A percentile compares a stretch with the other conserved stretches of the same genome.
These are phyloP conservation scores for Flaveria brownii DNA, from an alignment of 129 eudicot genomes.

Conservation along the genomic window DNA sequence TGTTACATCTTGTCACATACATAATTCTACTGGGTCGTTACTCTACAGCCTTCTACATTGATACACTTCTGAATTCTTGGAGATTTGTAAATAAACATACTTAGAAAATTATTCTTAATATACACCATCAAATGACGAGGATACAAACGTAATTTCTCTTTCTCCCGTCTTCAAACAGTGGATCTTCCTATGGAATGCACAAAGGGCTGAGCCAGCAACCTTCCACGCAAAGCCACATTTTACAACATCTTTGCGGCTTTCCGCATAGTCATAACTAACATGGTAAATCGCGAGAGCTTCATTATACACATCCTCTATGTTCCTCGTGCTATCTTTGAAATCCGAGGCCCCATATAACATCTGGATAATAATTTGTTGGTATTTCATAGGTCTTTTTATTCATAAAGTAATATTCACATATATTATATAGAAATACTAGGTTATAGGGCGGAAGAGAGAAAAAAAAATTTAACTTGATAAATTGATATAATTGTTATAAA, in stretches of 20 bases:
- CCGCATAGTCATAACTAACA: conserved; percentile 54
- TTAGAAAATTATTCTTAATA: neutral
- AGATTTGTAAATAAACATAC: neutral
- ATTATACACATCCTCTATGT: conserved; percentile 28
- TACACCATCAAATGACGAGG: conserved; percentile 26
- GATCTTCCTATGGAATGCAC: conserved; percentile 34
- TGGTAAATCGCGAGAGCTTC: conserved; percentile 41
- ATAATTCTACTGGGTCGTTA: neutral
- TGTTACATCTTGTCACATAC: conserved; percentile 12
- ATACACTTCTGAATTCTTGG: neutral
- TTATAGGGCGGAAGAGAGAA: too few relatives aligned
- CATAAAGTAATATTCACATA: neutral
- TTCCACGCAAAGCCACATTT: conserved; percentile 80
- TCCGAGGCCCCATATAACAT: conserved; percentile 55
- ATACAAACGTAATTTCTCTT: conserved; percentile 28
- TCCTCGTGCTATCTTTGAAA: conserved; percentile 35
- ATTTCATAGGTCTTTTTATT: neutral
- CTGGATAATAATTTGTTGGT: conserved; percentile 35
- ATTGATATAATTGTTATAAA: too few relatives aligned
- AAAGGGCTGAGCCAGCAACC: conserved; percentile 81
- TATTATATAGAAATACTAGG: neutral
- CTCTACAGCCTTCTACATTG: conserved; percentile 4
- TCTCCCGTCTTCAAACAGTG: conserved; percentile 32
- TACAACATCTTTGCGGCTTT: conserved; percentile 12
- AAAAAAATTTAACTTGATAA: too few relatives aligned